phyloP scores from a whole-genome alignment of 1,139 yeast genomes.

The Yamadazyma triangularis region DNA sequence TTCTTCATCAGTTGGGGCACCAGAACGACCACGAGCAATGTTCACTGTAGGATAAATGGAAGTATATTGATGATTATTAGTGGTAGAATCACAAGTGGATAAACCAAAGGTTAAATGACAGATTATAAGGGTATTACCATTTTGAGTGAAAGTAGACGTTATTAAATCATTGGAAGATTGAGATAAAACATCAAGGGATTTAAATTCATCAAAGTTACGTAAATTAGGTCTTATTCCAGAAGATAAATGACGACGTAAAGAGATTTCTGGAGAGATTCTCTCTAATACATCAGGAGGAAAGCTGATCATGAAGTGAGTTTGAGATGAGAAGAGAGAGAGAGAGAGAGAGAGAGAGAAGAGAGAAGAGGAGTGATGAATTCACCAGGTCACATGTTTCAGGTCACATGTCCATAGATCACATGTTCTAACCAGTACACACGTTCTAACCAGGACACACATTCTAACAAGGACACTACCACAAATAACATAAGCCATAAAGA shows the following conservation, averaged over 20 bases:
- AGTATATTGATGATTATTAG: constrained; percentile 45
- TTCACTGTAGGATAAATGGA: constrained; percentile 77
- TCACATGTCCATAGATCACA: too few relatives aligned
- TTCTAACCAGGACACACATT: too few relatives aligned
- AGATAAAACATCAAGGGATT: constrained; percentile 43
- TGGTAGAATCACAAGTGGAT: constrained; percentile 50
- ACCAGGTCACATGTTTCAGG: too few relatives aligned
- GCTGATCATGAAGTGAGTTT: constrained; percentile 21
- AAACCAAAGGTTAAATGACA: background rate
- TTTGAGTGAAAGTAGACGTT: constrained; percentile 69
- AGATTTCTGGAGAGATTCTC: constrained; percentile 79
- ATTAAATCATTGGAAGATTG: constrained; percentile 35
- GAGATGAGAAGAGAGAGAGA: too few relatives aligned
- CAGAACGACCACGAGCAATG: constrained; percentile 65
- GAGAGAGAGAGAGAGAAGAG: background rate
- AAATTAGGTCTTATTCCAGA: constrained; percentile 71
- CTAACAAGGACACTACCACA: too few relatives aligned
- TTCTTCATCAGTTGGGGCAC: constrained; percentile 90
- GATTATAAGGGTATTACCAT: constrained; percentile 73
- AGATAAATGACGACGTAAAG: constrained; percentile 71
- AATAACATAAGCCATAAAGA: too few relatives aligned
- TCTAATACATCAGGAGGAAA: constrained; percentile 84
- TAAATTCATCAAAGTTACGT: constrained; percentile 69
- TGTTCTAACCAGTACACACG: too few relatives aligned
- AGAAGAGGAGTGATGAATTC: too few relatives aligned